Evolutionary conservation across 2,329 filamentous ascomycete species (phyloP), one percentile per base, ranked within the genome.

Genomic region (Venturia oleaginea): DNA sequence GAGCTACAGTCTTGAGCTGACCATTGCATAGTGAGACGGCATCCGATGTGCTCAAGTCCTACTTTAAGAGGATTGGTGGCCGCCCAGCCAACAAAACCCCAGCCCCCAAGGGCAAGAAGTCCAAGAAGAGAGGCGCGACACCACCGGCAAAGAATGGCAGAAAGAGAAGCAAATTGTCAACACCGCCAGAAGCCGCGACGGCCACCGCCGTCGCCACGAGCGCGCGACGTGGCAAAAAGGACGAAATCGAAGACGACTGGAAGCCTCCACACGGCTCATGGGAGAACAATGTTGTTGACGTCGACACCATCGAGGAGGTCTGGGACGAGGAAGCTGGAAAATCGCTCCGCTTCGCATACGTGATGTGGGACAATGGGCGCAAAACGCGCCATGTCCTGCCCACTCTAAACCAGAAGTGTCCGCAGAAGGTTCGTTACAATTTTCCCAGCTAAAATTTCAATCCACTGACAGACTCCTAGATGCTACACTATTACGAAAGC

Each of bases 381-480:
- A 92, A 91, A 78, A 90, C 88, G 0, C 86, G 89, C 71, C 90
- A 93, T 70, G 81, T 84, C 11, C 85, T 90, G 19, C 74, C 80
- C 24, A 81, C 86, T 17, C 82, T 92, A 8, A 90, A 92, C 70
- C 82, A 86, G 70, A 87, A 91, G 69, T 92, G 89, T 68, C 90
- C 90, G 0, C 90, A 93, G 71, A 90, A 87, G 81, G 88, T 88
- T 73, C 17, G 24, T 19, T 27, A 15, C 24, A 34, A 42, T 17
- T 32, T 10, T 11, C 32, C 24, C n/a, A 17, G 15, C 10, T 15
- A 7, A 27, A 34, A 13, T 22, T 42, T 19, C n/a, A 11, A 42
- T 13, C 34, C 7, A 37, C 42, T 54, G 27, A 64, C 40, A 60
- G 11, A 57, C n/a, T 24, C 19, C 19, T 37, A 68, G 64, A 64